These are phyloP conservation scores for Helicosporidium sp. DNA, from an alignment of 139 green algal species.

Conservation along the genomic window DNA sequence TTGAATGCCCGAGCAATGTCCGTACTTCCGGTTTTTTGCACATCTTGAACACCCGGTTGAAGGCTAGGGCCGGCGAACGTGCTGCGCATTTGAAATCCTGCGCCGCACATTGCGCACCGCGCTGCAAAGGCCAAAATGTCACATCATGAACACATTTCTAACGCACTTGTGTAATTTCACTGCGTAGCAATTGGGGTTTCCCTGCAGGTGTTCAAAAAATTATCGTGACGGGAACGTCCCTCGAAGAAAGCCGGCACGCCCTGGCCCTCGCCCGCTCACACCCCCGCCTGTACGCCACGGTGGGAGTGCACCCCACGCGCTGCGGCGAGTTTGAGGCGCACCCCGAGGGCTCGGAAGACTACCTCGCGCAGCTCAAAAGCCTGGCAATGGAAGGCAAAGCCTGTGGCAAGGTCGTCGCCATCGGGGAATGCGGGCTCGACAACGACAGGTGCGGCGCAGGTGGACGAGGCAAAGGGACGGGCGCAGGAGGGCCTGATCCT, in stretches of 20 bases:
- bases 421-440: slow-evolving; percentile 71
- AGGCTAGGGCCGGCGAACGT: neutral
- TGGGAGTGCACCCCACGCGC: slow-evolving; percentile 69
- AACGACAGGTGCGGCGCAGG: slow-evolving; percentile 33
- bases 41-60: no score
- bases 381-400: slow-evolving; percentile 25
- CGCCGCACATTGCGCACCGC: neutral
- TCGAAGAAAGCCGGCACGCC: neutral
- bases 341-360: slow-evolving; percentile 21
- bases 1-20: no score
- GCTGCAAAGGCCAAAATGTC: no score
- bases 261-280: neutral
- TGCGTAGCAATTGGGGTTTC: no score
- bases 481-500: no score
- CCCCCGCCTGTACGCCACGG: slow-evolving; percentile 49
- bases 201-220: neutral
- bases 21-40: no score
- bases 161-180: no score
- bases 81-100: neutral
- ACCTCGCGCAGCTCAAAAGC: slow-evolving; percentile 25
- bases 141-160: no score
- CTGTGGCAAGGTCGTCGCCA: slow-evolving; percentile 56
- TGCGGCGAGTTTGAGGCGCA: slow-evolving; percentile 46
- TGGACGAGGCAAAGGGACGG: no score
- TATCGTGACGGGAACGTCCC: neutral